These are phyloP conservation scores for Boechera divaricarpa DNA, from an alignment of 345 rosid species.

Conservation along the genomic window DNA sequence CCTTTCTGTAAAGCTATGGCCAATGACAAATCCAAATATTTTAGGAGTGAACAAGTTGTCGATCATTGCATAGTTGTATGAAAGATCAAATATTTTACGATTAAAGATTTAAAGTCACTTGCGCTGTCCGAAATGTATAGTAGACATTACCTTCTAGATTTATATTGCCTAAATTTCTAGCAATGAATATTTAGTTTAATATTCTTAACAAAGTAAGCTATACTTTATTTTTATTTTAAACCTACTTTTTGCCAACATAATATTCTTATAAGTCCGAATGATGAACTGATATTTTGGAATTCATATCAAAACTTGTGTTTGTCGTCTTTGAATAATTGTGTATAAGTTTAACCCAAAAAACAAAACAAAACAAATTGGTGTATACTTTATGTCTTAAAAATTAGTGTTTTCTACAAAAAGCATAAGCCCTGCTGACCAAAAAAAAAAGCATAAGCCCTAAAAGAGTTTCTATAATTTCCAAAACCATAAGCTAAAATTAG, in stretches of 20 bases:
- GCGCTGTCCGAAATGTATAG: slow-evolving; percentile 22
- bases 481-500: not conserved
- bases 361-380: not conserved
- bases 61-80: slow-evolving; percentile 12
- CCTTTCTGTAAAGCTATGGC: not conserved
- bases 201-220: slow-evolving; percentile 17
- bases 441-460: not conserved
- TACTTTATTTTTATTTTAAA: not conserved
- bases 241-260: slow-evolving; percentile 22
- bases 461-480: slow-evolving; percentile 1
- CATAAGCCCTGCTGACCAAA: not conserved
- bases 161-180: slow-evolving; percentile 13
- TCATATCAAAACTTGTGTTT: not conserved
- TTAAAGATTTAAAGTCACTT: slow-evolving; percentile 1
- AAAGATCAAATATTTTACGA: not conserved
- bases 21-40: not conserved
- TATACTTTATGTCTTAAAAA: slow-evolving; percentile 3
- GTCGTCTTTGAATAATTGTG: not conserved
- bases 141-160: slow-evolving; percentile 9
- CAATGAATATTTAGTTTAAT: not conserved
- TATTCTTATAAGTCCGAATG: slow-evolving; percentile 10
- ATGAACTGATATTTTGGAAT: slow-evolving; percentile 14
- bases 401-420: not conserved
- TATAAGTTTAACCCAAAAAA: not conserved
- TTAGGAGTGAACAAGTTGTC: slow-evolving; percentile 1